Base-by-base conservation (phyloP, 768 basidiomycete species). In the Macrolepiota albuminosa region DNA sequence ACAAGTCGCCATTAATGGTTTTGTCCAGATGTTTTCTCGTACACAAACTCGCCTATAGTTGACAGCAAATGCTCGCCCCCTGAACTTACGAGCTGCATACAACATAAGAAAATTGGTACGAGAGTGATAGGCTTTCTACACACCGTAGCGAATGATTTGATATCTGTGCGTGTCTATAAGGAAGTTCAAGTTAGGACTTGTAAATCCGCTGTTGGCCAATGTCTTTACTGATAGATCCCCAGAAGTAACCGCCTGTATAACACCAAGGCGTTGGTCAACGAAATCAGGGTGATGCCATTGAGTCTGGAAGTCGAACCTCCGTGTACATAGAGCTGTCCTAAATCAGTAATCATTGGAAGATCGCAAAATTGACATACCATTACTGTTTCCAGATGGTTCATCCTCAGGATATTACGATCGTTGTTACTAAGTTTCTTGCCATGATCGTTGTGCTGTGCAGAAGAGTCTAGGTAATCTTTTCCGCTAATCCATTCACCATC, bases 401-500 rank as follows among this genome's bases (percentile, higher is more conserved):
- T 54, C 42, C 39, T 54, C 18, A 42, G 2, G 6, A 54, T 31
- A 31, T 54, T 54, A 18, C 53, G 10, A 13, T 31, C 53, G 7
- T 54, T 29, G 39, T 42, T 54, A 11, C 10, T 31, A 6, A 13
- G 26, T 40, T 42, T 54, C 16, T 26, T 37, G 7, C 14, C 18
- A 24, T 31, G 11, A 29, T n/a, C 26, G 16, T 42, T 42, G 39
- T 40, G 24, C 37, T 40, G 26, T 10, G 18, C 18, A n/a, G 39
- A 53, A 26, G 16, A 29, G 9, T 6, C 18, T 8, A 85, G 64
- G 60, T 78, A 79, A 40, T 80, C 75, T 62, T 78, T 78, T 64
- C 84, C 78, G 1, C 83, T 80, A 33, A 85, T 75, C 84, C 84
- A 85, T 67, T 85, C 84, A 2, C 75, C 83, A 60, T 90, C 87